Percentiles rank a stretch among this genome's conserved stretches.
phyloP scores from a whole-genome alignment of 768 basidiomycete species.

The Rhodocollybia butyracea region DNA sequence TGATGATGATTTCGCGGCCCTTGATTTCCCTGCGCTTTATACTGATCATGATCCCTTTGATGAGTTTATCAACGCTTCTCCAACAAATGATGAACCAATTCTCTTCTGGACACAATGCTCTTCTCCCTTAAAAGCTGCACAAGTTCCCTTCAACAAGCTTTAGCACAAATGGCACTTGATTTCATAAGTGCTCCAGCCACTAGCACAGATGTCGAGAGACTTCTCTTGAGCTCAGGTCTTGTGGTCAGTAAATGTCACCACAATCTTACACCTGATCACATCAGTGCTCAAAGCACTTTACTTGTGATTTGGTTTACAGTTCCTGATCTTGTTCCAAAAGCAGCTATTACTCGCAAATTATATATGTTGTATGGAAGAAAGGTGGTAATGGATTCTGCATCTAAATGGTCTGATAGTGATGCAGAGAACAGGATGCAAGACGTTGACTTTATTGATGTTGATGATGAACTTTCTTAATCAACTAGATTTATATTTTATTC shows the following conservation, averaged over 20 bases:
- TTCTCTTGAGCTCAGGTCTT: neutral
- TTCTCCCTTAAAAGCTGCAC: no score
- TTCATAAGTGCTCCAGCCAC: neutral
- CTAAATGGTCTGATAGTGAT: neutral
- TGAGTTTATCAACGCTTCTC: no score
- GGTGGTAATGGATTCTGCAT: neutral
- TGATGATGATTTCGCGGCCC: no score
- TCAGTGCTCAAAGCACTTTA: neutral
- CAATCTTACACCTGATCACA: neutral
- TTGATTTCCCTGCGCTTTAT: no score
- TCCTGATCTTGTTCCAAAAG: neutral
- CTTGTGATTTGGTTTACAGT: neutral
- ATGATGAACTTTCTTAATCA: neutral
- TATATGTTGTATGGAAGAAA: neutral
- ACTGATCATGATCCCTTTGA: no score
- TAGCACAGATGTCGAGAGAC: constrained; percentile 2
- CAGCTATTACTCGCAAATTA: neutral
- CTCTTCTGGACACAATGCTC: no score
- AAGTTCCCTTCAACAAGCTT: no score
- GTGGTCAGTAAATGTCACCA: neutral
- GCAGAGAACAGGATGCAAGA: neutral
- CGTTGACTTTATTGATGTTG: neutral
- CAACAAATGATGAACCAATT: no score
- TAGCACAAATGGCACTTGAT: neutral
- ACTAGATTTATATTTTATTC: neutral